phyloP scores from a whole-genome alignment of 495 filamentous ascomycete species.

The Thozetella sp. region DNA sequence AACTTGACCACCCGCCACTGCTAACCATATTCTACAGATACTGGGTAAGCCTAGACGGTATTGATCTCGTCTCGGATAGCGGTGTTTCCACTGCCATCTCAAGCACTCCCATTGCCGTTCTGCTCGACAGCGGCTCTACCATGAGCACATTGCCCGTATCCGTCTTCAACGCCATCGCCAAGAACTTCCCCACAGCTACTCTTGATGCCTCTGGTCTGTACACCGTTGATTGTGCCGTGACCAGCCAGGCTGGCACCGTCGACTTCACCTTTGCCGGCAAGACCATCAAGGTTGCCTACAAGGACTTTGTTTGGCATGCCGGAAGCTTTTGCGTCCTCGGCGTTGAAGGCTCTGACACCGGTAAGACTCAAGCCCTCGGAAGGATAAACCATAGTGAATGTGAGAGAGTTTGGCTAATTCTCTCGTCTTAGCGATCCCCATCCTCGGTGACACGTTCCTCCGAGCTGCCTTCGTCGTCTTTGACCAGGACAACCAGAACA shows the following conservation, averaged over 20 bases:
- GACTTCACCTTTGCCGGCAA: constrained; percentile 59
- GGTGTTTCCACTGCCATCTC: constrained; percentile 13
- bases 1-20: background rate
- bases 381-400: constrained; percentile 14
- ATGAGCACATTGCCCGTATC: constrained; percentile 15
- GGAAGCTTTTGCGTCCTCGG: constrained; percentile 29
- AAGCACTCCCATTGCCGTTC: constrained; percentile 9
- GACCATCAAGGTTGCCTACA: constrained; percentile 52
- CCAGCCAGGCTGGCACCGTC: constrained; percentile 53
- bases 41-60: constrained; percentile 15
- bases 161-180: constrained; percentile 21
- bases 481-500: constrained; percentile 9
- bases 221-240: constrained; percentile 61
- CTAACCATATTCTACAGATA: constrained; percentile 1
- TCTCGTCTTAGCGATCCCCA: constrained; percentile 38
- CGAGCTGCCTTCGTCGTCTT: constrained; percentile 38
- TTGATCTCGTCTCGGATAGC: constrained; percentile 16
- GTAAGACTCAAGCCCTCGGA: constrained; percentile 46
- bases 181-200: constrained; percentile 45
- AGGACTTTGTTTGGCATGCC: constrained; percentile 64
- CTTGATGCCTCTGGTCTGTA: constrained; percentile 46
- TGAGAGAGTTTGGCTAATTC: constrained; percentile 60
- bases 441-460: constrained; percentile 78
- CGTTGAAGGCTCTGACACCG: constrained; percentile 40
- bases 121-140: constrained; percentile 23